Evolutionary conservation across 352 stramenopile species (phyloP).

Genomic region (Phytophthora sp.): DNA sequence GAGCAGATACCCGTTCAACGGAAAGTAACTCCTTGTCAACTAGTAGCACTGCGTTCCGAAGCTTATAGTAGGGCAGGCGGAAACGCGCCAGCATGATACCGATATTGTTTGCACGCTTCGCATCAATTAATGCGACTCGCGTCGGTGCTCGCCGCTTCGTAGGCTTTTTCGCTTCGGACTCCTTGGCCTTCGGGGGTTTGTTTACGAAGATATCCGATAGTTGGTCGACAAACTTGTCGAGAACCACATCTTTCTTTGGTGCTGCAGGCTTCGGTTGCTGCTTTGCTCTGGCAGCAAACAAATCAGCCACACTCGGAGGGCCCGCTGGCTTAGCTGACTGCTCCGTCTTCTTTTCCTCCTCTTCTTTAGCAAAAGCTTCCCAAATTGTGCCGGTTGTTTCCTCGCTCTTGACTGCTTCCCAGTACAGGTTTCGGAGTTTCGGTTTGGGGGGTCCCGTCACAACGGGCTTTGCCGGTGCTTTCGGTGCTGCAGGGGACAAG

Average conservation of each 20-base stretch:
- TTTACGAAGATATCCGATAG: slow-evolving; percentile 84
- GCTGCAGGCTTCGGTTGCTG: slow-evolving; percentile 9
- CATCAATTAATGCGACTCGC: slow-evolving; percentile 80
- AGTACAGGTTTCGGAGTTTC: slow-evolving; percentile 86
- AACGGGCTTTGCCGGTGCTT: slow-evolving; percentile 37
- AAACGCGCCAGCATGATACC: slow-evolving; percentile 88
- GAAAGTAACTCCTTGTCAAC: slow-evolving; percentile 83
- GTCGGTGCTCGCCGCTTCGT: slow-evolving; percentile 70
- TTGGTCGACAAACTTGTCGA: slow-evolving; percentile 74
- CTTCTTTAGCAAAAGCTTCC: slow-evolving; percentile 62
- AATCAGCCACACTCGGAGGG: slow-evolving; percentile 38
- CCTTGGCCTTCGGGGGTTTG: slow-evolving; percentile 69
- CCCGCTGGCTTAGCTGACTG: slow-evolving; percentile 7
- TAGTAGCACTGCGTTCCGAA: slow-evolving; percentile 76
- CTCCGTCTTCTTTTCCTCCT: slow-evolving; percentile 24
- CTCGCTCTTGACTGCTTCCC: slow-evolving; percentile 75
- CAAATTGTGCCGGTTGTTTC: slow-evolving; percentile 73
- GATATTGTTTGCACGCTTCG: slow-evolving; percentile 88
- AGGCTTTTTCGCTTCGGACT: slow-evolving; percentile 53
- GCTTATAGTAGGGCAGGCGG: slow-evolving; percentile 80
- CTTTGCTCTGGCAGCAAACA: slow-evolving; percentile 44
- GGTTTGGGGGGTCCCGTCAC: slow-evolving; percentile 65
- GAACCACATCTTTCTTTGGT: slow-evolving; percentile 48
- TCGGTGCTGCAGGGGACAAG: slow-evolving; percentile 20
- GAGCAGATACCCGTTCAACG: slow-evolving; percentile 68